Percentiles rank a stretch among this genome's conserved stretches.
These are phyloP conservation scores for Ogataea methanolica DNA, from an alignment of 805 yeast species.

Conservation along the genomic window DNA sequence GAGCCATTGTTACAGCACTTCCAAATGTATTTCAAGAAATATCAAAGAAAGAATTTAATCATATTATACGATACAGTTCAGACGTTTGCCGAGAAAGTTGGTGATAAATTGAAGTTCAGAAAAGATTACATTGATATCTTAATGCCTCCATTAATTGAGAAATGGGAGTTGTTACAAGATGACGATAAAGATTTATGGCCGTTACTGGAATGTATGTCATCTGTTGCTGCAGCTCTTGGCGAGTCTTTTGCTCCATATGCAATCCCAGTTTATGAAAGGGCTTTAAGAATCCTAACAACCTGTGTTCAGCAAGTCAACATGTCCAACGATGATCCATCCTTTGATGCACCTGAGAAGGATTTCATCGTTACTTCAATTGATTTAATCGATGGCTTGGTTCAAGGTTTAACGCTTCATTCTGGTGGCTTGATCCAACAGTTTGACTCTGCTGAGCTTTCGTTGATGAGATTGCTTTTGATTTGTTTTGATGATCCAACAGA, in stretches of 20 bases:
- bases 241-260: conserved; percentile 87
- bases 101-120: conserved; percentile 48
- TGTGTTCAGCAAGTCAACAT: conserved; percentile 65
- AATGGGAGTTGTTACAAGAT: conserved; percentile 76
- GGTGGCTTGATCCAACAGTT: conserved; percentile 43
- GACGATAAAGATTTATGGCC: conserved; percentile 89
- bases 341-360: conserved; percentile 82
- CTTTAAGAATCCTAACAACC: conserved; percentile 60
- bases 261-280: conserved; percentile 75
- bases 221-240: conserved; percentile 84
- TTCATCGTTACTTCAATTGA: conserved; percentile 86
- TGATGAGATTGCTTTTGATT: conserved; percentile 59
- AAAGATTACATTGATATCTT: conserved; percentile 55
- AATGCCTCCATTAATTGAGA: conserved; percentile 74
- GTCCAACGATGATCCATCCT: conserved; percentile 58
- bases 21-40: conserved; percentile 65
- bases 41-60: conserved; percentile 78
- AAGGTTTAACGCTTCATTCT: conserved; percentile 70
- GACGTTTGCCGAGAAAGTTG: conserved; percentile 77
- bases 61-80: conserved; percentile 87
- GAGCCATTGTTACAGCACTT: conserved; percentile 68
- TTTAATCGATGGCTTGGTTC: conserved; percentile 86
- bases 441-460: conserved; percentile 27
- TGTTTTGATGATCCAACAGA: conserved; percentile 71
- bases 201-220: conserved; percentile 84